Evolutionary conservation across 768 basidiomycete genomes (phyloP).

Genomic region (Rhodotorula paludigena): DNA sequence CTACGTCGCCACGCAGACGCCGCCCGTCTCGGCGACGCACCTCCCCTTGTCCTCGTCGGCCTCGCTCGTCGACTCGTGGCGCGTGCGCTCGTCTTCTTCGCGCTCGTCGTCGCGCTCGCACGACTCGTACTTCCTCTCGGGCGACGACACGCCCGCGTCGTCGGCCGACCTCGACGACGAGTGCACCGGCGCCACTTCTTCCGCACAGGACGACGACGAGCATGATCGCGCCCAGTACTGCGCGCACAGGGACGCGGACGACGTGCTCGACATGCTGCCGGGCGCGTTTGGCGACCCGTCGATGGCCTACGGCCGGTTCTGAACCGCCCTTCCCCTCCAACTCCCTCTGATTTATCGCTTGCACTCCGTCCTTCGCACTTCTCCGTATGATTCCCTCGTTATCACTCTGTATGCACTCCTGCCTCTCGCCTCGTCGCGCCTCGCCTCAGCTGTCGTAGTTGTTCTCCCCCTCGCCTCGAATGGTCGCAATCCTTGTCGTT

Average conservation of each 20-base stretch:
- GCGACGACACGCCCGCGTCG: slow-evolving; percentile 7
- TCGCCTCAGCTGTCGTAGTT: neutral
- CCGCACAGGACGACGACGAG: slow-evolving; percentile 7
- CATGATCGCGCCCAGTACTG: neutral
- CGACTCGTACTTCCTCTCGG: slow-evolving; percentile 11
- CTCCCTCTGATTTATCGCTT: neutral
- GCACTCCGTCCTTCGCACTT: neutral
- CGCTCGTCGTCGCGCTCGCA: slow-evolving; percentile 7
- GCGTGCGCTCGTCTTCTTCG: slow-evolving; percentile 3
- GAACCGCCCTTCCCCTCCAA: neutral
- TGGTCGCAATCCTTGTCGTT: no score
- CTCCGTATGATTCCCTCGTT: neutral
- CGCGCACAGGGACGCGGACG: neutral
- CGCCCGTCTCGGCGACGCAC: neutral
- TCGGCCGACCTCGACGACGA: neutral
- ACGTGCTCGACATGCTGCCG: no score
- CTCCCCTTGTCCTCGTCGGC: neutral
- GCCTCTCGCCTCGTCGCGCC: no score
- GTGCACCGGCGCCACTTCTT: neutral
- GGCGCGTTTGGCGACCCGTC: neutral
- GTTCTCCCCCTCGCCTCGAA: neutral
- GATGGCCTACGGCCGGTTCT: neutral
- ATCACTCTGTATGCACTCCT: no score
- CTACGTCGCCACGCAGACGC: neutral
- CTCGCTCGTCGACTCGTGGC: slow-evolving; percentile 3